Conservation (phyloP, 2,329 filamentous ascomycete genomes). For the Ascochyta rabiei region DNA sequence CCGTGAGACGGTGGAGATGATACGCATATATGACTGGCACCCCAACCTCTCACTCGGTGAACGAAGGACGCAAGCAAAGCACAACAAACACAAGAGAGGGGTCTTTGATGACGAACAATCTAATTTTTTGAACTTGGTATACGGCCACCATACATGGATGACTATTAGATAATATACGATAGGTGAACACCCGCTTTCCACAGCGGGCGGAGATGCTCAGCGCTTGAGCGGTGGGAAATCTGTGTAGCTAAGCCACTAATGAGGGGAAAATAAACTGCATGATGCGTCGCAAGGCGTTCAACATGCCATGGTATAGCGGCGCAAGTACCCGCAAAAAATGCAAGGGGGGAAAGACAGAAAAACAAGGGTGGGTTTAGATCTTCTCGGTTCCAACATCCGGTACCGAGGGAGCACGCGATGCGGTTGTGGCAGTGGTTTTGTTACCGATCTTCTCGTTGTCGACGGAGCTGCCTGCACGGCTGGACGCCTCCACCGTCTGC, state of each 20-base stretch:
- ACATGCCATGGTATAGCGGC: not conserved
- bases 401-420: conserved; percentile 18
- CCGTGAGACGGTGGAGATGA: too few relatives aligned
- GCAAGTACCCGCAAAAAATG: not conserved
- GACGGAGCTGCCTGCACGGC: conserved; percentile 16
- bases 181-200: not conserved
- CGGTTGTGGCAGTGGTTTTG: conserved; percentile 12
- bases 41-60: not conserved
- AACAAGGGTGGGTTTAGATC: not conserved
- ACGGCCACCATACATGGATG: not conserved
- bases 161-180: conserved; percentile 9
- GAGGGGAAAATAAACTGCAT: not conserved
- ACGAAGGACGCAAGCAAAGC: too few relatives aligned
- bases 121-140: conserved; percentile 4
- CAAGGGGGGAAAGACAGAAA: too few relatives aligned
- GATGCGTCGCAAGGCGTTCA: not conserved
- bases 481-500: conserved; percentile 9
- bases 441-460: conserved; percentile 19
- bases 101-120: not conserved
- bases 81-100: too few relatives aligned
- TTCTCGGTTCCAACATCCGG: conserved; percentile 23
- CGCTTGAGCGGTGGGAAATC: conserved; percentile 6
- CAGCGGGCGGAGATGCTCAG: conserved; percentile 8
- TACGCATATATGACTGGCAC: too few relatives aligned
- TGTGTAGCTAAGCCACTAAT: conserved; percentile 2